These are phyloP conservation scores for Neonectria magnoliae DNA, from an alignment of 2,329 filamentous ascomycete genomes.

Conservation along the genomic window DNA sequence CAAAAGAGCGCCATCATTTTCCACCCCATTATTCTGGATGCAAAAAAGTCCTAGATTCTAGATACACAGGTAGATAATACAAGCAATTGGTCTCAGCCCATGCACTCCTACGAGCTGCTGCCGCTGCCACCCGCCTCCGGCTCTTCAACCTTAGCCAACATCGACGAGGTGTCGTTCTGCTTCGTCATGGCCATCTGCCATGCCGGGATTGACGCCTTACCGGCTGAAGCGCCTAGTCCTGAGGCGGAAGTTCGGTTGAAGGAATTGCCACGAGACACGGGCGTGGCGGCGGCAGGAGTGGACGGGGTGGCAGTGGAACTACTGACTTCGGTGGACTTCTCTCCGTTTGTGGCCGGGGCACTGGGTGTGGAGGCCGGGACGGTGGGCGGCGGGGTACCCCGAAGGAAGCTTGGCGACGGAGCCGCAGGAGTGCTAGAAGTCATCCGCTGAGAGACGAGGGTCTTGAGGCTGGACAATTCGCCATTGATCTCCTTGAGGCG, in stretches of 20 bases:
- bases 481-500: constrained; percentile 85
- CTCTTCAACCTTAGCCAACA: constrained; percentile 42
- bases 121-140: constrained; percentile 33
- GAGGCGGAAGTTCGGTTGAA: constrained; percentile 50
- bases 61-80: constrained; percentile 22
- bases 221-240: constrained; percentile 50
- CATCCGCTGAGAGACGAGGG: constrained; percentile 76
- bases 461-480: constrained; percentile 93
- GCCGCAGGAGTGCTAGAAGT: constrained; percentile 47
- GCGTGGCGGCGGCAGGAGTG: constrained; percentile 36
- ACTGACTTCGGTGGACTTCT: constrained; percentile 41
- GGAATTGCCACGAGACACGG: constrained; percentile 24
- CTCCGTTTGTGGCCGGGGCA: constrained; percentile 42
- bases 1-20: constrained; percentile 6
- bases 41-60: constrained; percentile 9
- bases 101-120: constrained; percentile 22
- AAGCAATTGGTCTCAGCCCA: constrained; percentile 9
- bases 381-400: constrained; percentile 41
- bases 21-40: constrained; percentile 18
- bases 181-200: constrained; percentile 81
- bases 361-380: constrained; percentile 25
- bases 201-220: constrained; percentile 77
- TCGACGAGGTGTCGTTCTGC: constrained; percentile 51
- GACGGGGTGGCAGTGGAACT: constrained; percentile 43
- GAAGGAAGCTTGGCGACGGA: constrained; percentile 39